Evolutionary conservation across 148 eudicot genomes (phyloP).

Genomic region (Rhododendron ovatum): DNA sequence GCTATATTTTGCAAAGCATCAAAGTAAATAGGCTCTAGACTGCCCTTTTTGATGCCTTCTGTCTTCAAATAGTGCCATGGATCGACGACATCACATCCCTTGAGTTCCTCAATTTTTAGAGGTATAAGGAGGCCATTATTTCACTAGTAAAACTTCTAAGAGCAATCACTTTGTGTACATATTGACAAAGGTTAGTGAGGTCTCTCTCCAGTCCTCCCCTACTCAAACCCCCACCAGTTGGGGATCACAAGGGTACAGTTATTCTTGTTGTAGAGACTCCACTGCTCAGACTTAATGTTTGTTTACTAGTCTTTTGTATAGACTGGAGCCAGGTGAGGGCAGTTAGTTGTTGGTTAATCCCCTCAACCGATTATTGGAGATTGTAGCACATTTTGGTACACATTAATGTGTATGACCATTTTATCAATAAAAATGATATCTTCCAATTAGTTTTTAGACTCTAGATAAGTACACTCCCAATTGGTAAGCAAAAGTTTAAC

Average conservation of each 20-base stretch:
- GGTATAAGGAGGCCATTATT: background rate
- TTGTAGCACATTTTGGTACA: background rate
- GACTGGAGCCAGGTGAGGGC: background rate
- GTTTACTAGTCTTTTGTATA: background rate
- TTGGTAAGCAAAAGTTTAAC: background rate
- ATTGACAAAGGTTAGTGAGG: background rate
- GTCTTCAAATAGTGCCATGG: background rate
- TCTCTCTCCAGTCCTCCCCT: background rate
- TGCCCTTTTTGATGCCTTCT: background rate
- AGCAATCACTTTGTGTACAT: background rate
- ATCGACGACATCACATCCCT: background rate
- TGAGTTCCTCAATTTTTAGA: background rate
- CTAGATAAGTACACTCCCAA: background rate
- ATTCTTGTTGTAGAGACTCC: background rate
- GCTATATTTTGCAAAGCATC: background rate
- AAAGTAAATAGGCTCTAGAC: background rate
- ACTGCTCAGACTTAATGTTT: background rate
- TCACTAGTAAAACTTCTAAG: background rate
- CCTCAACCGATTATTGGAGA: background rate
- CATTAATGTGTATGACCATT: background rate
- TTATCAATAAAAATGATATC: background rate
- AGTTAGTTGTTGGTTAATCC: background rate
- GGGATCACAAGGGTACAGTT: background rate
- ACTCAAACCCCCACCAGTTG: background rate
- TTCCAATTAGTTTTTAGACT: background rate